These are phyloP conservation scores for Saturnispora ahearnii DNA, from an alignment of 805 yeast genomes.

Conservation along the genomic window DNA sequence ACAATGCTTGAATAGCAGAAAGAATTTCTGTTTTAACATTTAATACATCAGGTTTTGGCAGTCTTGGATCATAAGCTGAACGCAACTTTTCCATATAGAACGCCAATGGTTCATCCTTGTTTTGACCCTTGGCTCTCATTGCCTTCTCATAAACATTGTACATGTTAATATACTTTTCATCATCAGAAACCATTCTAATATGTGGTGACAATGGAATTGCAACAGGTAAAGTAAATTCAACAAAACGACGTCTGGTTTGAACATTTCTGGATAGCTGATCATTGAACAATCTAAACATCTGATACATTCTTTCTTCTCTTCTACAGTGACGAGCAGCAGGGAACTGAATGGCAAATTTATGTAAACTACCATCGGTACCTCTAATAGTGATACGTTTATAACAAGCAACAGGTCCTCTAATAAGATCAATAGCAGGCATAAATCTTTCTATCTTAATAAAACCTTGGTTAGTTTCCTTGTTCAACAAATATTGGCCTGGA, in stretches of 20 bases:
- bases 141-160: slow-evolving; percentile 84
- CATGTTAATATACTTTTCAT: slow-evolving; percentile 59
- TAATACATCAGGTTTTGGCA: slow-evolving; percentile 86
- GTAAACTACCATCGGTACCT: slow-evolving; percentile 88
- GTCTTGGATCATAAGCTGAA: slow-evolving; percentile 86
- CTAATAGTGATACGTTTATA: slow-evolving; percentile 81
- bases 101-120: slow-evolving; percentile 84
- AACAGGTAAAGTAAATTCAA: slow-evolving; percentile 77
- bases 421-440: slow-evolving; percentile 77
- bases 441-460: slow-evolving; percentile 91
- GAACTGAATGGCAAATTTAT: slow-evolving; percentile 91
- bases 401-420: slow-evolving; percentile 85
- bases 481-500: slow-evolving; percentile 91
- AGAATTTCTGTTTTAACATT: slow-evolving; percentile 87
- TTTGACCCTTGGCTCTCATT: slow-evolving; percentile 63
- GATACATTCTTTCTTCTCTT: slow-evolving; percentile 91
- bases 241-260: slow-evolving; percentile 78
- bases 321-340: slow-evolving; percentile 98
- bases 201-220: slow-evolving; percentile 95
- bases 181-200: slow-evolving; percentile 81
- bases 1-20: slow-evolving; percentile 76
- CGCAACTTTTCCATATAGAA: slow-evolving; percentile 78
- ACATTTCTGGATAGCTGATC: slow-evolving; percentile 71
- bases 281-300: slow-evolving; percentile 81
- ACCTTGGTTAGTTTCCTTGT: slow-evolving; percentile 82